Evolutionary conservation across 371 early-diverging fungal genomes (phyloP).

Genomic region (Dipsacomyces acuminosporus): DNA sequence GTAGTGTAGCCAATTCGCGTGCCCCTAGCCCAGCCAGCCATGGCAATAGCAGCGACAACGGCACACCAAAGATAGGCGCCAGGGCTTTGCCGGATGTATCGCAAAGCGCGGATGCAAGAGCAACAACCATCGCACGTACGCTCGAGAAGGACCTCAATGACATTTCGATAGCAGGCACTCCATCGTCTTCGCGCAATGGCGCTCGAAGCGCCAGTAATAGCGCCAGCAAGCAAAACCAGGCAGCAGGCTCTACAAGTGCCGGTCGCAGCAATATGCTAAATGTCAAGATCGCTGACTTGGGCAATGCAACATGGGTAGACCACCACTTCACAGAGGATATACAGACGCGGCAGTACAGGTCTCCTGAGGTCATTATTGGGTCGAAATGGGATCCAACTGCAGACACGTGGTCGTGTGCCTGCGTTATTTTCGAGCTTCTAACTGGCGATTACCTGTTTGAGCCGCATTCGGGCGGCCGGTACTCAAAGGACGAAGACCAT

Average conservation of each 20-base stretch:
- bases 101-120: neutral
- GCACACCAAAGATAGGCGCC: too few relatives aligned
- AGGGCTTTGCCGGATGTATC: too few relatives aligned
- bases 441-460: slow-evolving; percentile 95
- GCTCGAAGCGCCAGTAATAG: neutral
- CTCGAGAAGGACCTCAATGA: slow-evolving; percentile 51
- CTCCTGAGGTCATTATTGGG: slow-evolving; percentile 96
- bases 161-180: slow-evolving; percentile 48
- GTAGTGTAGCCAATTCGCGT: slow-evolving; percentile 44
- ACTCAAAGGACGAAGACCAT: slow-evolving; percentile 94
- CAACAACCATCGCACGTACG: slow-evolving; percentile 18
- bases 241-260: slow-evolving; percentile 12
- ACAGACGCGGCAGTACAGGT: slow-evolving; percentile 96
- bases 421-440: slow-evolving; percentile 89
- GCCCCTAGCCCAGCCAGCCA: slow-evolving; percentile 33
- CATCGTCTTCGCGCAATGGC: neutral
- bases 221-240: neutral
- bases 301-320: slow-evolving; percentile 96
- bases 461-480: slow-evolving; percentile 78
- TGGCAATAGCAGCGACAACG: too few relatives aligned
- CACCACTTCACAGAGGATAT: slow-evolving; percentile 95
- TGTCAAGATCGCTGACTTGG: slow-evolving; percentile 96
- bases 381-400: slow-evolving; percentile 86
- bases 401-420: slow-evolving; percentile 97
- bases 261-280: slow-evolving; percentile 48